A percentile compares a stretch with the other conserved stretches of the same genome.
Conservation (phyloP, 208 protist species). For the Histomonas meleagridis region DNA sequence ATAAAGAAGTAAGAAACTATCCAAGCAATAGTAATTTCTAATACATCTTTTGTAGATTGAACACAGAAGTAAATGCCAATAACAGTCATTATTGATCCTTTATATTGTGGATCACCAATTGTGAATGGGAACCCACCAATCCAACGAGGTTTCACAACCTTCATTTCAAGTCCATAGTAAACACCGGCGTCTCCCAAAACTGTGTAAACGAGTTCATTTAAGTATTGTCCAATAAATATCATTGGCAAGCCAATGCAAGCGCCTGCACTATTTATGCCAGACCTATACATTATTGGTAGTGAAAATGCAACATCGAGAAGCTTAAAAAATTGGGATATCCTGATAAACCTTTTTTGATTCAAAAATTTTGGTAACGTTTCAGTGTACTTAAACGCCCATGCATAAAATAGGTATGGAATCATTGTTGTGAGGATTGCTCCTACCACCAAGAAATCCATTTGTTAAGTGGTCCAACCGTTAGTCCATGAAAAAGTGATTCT, state of each 20-base stretch:
- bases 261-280: not conserved
- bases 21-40: not conserved
- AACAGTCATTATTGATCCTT: not conserved
- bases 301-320: not conserved
- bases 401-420: not conserved
- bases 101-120: not conserved
- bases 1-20: not conserved
- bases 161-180: not conserved
- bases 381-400: not conserved
- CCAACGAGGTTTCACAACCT: not conserved
- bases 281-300: not conserved
- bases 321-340: not conserved
- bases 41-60: not conserved
- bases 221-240: not conserved
- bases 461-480: too few species aligned
- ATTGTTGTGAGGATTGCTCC: not conserved
- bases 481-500: too few species aligned
- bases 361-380: not conserved
- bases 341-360: not conserved
- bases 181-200: not conserved
- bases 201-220: constrained; percentile 32
- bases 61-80: not conserved
- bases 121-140: constrained; percentile 18
- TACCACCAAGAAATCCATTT: not conserved
- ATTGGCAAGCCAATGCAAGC: not conserved